phyloP scores from a whole-genome alignment of 2,329 filamentous ascomycete species.

The Neoascochyta sp. region DNA sequence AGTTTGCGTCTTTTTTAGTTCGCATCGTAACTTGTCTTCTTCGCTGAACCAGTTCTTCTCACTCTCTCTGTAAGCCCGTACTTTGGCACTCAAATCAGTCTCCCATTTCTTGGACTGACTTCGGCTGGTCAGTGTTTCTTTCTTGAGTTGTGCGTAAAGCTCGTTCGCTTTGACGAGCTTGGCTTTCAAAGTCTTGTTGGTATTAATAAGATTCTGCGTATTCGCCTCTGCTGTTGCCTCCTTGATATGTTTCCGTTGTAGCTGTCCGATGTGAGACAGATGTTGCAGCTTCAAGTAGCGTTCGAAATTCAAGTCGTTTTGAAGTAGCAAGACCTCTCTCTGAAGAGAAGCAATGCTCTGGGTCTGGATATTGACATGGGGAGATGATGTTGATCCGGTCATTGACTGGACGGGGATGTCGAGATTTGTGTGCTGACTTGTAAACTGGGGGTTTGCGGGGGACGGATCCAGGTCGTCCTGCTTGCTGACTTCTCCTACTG shows the following conservation, averaged over 20 bases:
- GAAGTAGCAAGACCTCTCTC: constrained; percentile 69
- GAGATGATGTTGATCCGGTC: constrained; percentile 21
- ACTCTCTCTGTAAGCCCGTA: constrained; percentile 65
- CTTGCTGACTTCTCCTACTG: constrained; percentile 38
- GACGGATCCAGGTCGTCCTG: constrained; percentile 16
- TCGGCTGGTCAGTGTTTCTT: constrained; percentile 68
- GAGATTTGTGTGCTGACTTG: constrained; percentile 27
- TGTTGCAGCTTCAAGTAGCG: constrained; percentile 81
- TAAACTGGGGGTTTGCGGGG: constrained; percentile 10
- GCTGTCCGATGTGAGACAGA: constrained; percentile 73
- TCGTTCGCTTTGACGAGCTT: constrained; percentile 71
- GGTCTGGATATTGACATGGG: constrained; percentile 29
- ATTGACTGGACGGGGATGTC: constrained; percentile 34
- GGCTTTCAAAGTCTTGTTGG: constrained; percentile 68
- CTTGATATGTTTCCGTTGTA: constrained; percentile 69
- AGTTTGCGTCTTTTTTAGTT: constrained; percentile 55
- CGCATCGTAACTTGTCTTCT: constrained; percentile 54
- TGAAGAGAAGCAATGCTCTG: constrained; percentile 53
- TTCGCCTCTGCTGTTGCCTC: constrained; percentile 78
- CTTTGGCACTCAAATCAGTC: constrained; percentile 63
- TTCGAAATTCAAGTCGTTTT: constrained; percentile 80
- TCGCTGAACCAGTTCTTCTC: constrained; percentile 62
- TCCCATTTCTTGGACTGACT: constrained; percentile 76
- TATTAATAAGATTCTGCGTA: constrained; percentile 74
- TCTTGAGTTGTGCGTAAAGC: constrained; percentile 64